These are phyloP conservation scores for Barnettozyma hawaiiensis DNA, from an alignment of 1,139 yeast species.

Conservation along the genomic window DNA sequence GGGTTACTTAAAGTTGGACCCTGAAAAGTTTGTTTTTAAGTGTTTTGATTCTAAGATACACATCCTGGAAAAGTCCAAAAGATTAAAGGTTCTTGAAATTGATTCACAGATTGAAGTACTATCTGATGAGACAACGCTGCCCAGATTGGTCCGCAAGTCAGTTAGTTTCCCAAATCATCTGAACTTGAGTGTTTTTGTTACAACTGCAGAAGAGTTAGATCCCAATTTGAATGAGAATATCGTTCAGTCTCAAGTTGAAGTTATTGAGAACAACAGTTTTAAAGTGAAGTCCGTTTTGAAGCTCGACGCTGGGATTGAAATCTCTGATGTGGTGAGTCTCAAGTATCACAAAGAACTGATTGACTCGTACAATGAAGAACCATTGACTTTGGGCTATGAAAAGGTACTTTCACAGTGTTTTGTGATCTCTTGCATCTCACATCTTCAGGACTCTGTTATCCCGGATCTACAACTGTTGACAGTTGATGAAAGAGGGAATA, in stretches of 20 bases:
- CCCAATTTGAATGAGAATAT: not conserved
- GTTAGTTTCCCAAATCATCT: constrained; percentile 20
- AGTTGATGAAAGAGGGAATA: constrained; percentile 22
- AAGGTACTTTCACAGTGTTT: constrained; percentile 25
- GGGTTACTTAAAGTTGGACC: constrained; percentile 18
- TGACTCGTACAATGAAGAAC: constrained; percentile 22
- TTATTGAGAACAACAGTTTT: constrained; percentile 23
- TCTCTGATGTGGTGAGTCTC: constrained; percentile 22
- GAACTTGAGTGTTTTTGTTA: constrained; percentile 19
- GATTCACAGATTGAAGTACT: constrained; percentile 3
- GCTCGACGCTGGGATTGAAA: constrained; percentile 20
- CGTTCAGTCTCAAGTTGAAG: constrained; percentile 18
- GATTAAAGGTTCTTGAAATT: not conserved
- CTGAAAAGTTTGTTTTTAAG: constrained; percentile 11
- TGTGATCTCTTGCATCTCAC: constrained; percentile 22
- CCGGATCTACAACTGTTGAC: constrained; percentile 22
- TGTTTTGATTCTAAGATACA: not conserved
- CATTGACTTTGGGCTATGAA: constrained; percentile 20
- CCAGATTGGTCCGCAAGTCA: constrained; percentile 16
- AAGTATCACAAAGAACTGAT: constrained; percentile 17
- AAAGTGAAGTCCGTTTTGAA: constrained; percentile 12
- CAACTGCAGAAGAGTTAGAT: constrained; percentile 13
- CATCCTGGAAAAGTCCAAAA: not conserved
- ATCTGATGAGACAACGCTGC: constrained; percentile 9
- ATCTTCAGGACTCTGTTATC: constrained; percentile 17